Evolutionary conservation across 345 rosid genomes (phyloP), one percentile per base, ranked within the genome.

Genomic region (Hypericum perforatum): DNA sequence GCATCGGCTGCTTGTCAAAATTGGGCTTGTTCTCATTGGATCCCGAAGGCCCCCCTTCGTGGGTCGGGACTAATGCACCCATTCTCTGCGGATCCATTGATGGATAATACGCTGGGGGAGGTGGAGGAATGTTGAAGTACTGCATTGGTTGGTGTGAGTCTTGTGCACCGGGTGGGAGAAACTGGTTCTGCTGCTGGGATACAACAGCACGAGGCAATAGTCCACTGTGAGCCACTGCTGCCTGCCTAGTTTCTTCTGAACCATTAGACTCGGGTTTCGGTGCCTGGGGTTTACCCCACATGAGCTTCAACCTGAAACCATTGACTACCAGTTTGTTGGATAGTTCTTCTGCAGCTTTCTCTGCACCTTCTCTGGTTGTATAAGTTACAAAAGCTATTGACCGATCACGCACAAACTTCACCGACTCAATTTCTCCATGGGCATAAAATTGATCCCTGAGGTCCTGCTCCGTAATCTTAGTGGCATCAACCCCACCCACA

Each of bases 31-130:
- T 78, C 61, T 90, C 88, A 1, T 70, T 58, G 5, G 71, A 52
- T 57, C 70, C 67, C 5, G 62, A 0, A 1, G 61, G 48, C 11
- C 56, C 61, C n/a, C 83, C 87, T 46, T 91, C 98, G 51, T 87
- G 86, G 53, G 80, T 65, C 16, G 82, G 82, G 60, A 85, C 62
- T 64, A 85, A 52, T 2, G 96, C 96, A 50, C 96, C 98, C 98
- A 91, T 91, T 64, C 98, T 70, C 53, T 91, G 98, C 52, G 98
- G 98, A 68, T 91, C 96, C 95, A 87, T 91, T 16, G 96, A 91
- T 37, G 98, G 96, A 69, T 91, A 91, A 51, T 54, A 82, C 8
- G 95, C 61, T 68, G 64, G 86, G 71, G 76, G 96, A 58, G 72
- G 73, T 7, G 82, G 85, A 0, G 84, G 87, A 63, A 82, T 82